These are phyloP conservation scores for Chalciporus pseudorubinellus DNA, from an alignment of 768 basidiomycete genomes.

Conservation along the genomic window DNA sequence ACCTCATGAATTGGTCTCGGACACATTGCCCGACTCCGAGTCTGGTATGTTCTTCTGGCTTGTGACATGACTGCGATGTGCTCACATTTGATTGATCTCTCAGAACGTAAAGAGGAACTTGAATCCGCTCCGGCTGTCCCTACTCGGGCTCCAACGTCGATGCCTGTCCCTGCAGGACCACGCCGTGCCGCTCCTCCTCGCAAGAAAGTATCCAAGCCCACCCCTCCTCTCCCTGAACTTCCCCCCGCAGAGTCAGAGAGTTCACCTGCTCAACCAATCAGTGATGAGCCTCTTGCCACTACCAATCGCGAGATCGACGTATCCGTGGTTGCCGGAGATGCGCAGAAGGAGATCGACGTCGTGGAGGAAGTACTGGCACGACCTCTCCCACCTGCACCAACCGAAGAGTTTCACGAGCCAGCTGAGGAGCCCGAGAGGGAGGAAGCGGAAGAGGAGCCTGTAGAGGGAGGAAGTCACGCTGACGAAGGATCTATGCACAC, in stretches of 20 bases:
- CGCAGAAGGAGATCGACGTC: constrained; percentile 14
- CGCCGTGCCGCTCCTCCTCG: constrained; percentile 75
- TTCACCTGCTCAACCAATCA: neutral
- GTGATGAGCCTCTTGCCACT: constrained; percentile 1
- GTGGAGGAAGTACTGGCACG: neutral
- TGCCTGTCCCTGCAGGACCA: constrained; percentile 75
- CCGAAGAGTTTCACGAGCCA: constrained; percentile 5
- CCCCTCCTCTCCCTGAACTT: constrained; percentile 27
- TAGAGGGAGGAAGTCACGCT: constrained; percentile 1
- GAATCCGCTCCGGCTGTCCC: constrained; percentile 32
- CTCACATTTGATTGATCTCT: constrained; percentile 7
- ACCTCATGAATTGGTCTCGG: constrained; percentile 7
- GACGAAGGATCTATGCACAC: constrained; percentile 5
- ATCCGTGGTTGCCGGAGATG: constrained; percentile 1
- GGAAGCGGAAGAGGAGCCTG: constrained; percentile 14
- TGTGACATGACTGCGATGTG: neutral
- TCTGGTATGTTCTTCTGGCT: constrained; percentile 11
- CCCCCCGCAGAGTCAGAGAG: constrained; percentile 18
- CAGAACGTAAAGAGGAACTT: constrained; percentile 23
- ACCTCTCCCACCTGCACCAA: neutral
- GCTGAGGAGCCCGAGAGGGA: constrained; percentile 9
- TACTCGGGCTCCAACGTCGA: constrained; percentile 47
- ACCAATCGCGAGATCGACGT: constrained; percentile 8
- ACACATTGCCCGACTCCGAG: constrained; percentile 4
- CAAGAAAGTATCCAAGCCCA: constrained; percentile 55